phyloP scores from a whole-genome alignment of 139 green algal genomes.

The Tetradesmus lagerheimii region DNA sequence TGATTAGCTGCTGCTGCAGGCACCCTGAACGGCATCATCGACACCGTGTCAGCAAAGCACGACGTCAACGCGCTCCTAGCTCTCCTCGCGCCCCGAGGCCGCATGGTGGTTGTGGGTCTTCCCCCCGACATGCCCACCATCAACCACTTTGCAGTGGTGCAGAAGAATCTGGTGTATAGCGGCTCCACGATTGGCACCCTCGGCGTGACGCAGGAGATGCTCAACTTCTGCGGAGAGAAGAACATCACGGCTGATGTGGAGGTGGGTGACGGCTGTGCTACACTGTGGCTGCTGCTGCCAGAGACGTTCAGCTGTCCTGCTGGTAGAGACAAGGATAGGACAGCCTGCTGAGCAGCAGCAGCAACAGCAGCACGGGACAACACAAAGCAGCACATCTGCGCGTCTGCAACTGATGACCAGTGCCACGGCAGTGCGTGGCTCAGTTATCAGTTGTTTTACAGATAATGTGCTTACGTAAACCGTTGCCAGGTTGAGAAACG shows the following conservation, averaged over 20 bases:
- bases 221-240: slow-evolving; percentile 80
- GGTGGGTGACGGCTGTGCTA: not conserved
- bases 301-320: not conserved
- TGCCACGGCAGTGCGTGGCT: no score
- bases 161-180: slow-evolving; percentile 28
- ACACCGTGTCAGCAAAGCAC: slow-evolving; percentile 84
- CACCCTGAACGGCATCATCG: slow-evolving; percentile 87
- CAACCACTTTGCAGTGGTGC: slow-evolving; percentile 10
- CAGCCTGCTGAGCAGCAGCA: no score
- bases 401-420: no score
- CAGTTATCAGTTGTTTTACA: no score
- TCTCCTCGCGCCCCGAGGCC: slow-evolving; percentile 70
- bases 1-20: no score
- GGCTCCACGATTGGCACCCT: slow-evolving; percentile 71
- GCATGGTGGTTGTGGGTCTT: slow-evolving; percentile 43
- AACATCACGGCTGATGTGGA: slow-evolving; percentile 61
- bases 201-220: slow-evolving; percentile 79
- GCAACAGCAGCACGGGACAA: no score
- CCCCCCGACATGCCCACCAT: slow-evolving; percentile 4
- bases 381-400: no score
- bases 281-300: not conserved
- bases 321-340: no score
- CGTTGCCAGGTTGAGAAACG: no score
- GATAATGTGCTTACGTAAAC: no score
- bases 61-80: slow-evolving; percentile 61